Conservation (phyloP, 495 filamentous ascomycete genomes). For the Xylaria scruposa region DNA sequence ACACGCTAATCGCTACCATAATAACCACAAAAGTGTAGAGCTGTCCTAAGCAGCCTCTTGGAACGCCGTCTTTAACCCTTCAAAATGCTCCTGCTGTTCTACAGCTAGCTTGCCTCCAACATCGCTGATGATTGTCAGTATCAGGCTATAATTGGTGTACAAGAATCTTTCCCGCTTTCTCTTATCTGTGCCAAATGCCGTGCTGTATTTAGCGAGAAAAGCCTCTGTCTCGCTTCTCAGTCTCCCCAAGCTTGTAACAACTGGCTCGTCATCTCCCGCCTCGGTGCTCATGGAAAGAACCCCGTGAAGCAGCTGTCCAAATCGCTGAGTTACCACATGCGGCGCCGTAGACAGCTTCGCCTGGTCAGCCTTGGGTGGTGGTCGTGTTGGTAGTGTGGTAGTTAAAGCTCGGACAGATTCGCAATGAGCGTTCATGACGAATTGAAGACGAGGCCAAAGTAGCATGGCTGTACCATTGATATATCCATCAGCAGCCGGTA, state of each 20-base stretch:
- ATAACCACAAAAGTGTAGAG: not conserved
- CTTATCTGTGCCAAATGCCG: constrained; percentile 68
- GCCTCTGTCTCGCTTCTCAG: constrained; percentile 79
- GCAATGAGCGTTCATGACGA: constrained; percentile 90
- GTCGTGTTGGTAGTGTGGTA: constrained; percentile 54
- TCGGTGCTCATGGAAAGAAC: constrained; percentile 83
- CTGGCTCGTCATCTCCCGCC: constrained; percentile 91
- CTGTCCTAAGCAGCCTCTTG: constrained; percentile 44
- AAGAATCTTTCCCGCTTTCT: constrained; percentile 87
- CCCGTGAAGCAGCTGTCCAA: constrained; percentile 86
- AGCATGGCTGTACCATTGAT: constrained; percentile 95
- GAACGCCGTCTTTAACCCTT: constrained; percentile 59
- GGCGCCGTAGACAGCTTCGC: constrained; percentile 81
- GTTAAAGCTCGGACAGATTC: constrained; percentile 75
- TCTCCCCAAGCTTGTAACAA: constrained; percentile 76
- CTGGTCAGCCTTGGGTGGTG: constrained; percentile 61
- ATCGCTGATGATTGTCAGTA: constrained; percentile 90
- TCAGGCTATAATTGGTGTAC: constrained; percentile 91
- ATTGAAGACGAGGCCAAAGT: constrained; percentile 94
- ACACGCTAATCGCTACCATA: constrained; percentile 21
- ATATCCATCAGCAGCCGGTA: constrained; percentile 87
- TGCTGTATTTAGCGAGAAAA: constrained; percentile 69
- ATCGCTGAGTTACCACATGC: constrained; percentile 88
- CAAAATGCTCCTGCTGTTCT: constrained; percentile 75
- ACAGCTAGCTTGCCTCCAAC: constrained; percentile 77